A percentile compares a stretch with the other conserved stretches of the same genome.
Conservation (phyloP, 352 stramenopile genomes). For the Phytopythium cucurbitacearum region DNA sequence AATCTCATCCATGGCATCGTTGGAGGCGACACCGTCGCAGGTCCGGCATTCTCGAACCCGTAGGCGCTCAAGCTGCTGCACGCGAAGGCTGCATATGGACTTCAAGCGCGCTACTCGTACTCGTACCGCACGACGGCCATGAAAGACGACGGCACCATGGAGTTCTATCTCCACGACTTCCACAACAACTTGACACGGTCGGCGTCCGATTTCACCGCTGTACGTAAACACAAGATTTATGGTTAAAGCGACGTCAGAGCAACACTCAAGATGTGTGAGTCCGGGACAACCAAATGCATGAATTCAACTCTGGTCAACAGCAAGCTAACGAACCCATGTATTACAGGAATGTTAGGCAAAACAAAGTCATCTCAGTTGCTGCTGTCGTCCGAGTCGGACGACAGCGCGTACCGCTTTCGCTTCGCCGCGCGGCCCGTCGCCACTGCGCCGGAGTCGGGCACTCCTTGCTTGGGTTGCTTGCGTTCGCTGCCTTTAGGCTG, state of each 20-base stretch:
- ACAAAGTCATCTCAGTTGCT: too few relatives aligned
- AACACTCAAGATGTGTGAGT: conserved; percentile 43
- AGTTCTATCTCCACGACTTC: conserved; percentile 55
- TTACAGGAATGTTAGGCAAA: too few relatives aligned
- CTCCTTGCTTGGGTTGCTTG: too few relatives aligned
- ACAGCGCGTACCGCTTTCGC: too few relatives aligned
- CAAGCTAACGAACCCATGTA: conserved; percentile 19
- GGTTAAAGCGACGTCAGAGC: conserved; percentile 65
- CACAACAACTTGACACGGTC: conserved; percentile 70
- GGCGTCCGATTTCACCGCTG: conserved; percentile 41
- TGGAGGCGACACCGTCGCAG: conserved; percentile 33
- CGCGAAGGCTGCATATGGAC: conserved; percentile 33
- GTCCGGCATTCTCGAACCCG: conserved; percentile 59
- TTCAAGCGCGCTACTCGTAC: conserved; percentile 61
- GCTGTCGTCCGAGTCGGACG: too few relatives aligned
- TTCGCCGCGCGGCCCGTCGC: too few relatives aligned
- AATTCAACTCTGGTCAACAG: conserved; percentile 51
- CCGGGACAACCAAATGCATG: conserved; percentile 34
- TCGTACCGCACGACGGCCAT: conserved; percentile 45
- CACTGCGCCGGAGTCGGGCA: too few relatives aligned
- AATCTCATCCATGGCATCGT: conserved; percentile 61
- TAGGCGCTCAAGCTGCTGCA: conserved; percentile 56
- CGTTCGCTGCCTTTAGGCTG: too few relatives aligned
- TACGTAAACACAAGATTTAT: conserved; percentile 55
- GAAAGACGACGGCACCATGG: conserved; percentile 41